Conservation (phyloP, 768 basidiomycete genomes). For the Phlegmacium glaucopus region DNA sequence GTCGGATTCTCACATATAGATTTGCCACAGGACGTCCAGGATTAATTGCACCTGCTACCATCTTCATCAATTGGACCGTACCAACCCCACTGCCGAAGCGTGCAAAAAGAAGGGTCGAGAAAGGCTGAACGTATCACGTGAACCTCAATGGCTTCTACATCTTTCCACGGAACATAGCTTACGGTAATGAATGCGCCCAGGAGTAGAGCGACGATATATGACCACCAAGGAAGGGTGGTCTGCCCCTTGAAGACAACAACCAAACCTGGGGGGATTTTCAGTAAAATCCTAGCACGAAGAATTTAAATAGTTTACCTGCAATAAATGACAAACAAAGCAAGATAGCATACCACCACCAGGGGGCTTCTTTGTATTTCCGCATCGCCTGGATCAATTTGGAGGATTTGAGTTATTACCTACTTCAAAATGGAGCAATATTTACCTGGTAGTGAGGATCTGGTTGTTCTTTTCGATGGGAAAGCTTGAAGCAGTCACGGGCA, state of each 20-base stretch:
- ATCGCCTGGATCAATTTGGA: constrained; percentile 33
- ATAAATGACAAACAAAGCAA: constrained; percentile 50
- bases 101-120: constrained; percentile 52
- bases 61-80: constrained; percentile 62
- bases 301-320: constrained; percentile 38
- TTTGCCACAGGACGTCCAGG: constrained; percentile 68
- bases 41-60: constrained; percentile 58
- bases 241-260: constrained; percentile 55
- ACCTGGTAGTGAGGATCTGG: constrained; percentile 58
- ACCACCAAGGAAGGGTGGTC: constrained; percentile 62
- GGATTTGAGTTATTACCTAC: background rate
- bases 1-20: constrained; percentile 46
- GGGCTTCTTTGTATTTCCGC: constrained; percentile 58
- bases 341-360: constrained; percentile 57
- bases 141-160: background rate
- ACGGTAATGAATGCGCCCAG: constrained; percentile 44
- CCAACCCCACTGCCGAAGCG: constrained; percentile 61
- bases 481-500: constrained; percentile 46
- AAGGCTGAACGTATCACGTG: constrained; percentile 31
- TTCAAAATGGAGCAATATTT: background rate
- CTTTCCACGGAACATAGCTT: background rate
- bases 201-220: constrained; percentile 54
- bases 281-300: background rate
- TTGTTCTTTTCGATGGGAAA: constrained; percentile 41
- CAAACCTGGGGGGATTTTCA: constrained; percentile 33